Conservation (phyloP, 2,329 filamentous ascomycete species). For the Neurospora crassa region DNA sequence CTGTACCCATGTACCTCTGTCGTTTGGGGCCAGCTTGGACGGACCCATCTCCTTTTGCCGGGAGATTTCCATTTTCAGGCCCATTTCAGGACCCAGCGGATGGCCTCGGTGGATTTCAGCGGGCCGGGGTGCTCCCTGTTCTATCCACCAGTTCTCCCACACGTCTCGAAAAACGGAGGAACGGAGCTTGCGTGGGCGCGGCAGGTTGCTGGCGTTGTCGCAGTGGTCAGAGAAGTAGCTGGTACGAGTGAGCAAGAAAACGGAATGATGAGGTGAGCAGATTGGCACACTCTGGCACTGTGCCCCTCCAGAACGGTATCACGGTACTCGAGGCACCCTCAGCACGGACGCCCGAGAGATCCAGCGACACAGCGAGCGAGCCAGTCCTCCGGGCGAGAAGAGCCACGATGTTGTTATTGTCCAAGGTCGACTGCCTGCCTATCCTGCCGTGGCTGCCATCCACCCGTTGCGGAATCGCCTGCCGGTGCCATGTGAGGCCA, state of each 20-base stretch:
- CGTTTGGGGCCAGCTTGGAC: conserved; percentile 1
- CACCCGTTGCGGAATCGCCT: neutral
- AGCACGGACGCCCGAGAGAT: neutral
- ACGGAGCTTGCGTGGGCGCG: conserved; percentile 5
- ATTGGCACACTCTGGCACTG: neutral
- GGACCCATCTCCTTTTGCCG: conserved; percentile 1
- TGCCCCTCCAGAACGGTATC: neutral
- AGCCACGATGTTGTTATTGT: neutral
- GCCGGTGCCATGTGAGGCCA: neutral
- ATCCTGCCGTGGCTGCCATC: neutral
- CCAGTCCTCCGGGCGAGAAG: neutral
- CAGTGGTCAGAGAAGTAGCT: conserved; percentile 2
- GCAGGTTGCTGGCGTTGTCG: neutral
- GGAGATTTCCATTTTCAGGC: conserved; percentile 8
- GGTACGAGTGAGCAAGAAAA: conserved; percentile 6
- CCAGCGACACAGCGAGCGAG: neutral
- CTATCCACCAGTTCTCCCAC: neutral
- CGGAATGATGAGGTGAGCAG: conserved; percentile 9
- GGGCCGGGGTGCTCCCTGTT: conserved; percentile 6
- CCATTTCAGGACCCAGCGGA: conserved; percentile 13
- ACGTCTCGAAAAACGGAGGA: conserved; percentile 5
- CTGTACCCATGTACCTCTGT: conserved; percentile 11
- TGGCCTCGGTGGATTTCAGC: conserved; percentile 13
- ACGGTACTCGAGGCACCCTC: neutral
- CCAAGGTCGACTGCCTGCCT: neutral